Conservation (phyloP, 2,329 filamentous ascomycete species). For the Penicillium sp. region DNA sequence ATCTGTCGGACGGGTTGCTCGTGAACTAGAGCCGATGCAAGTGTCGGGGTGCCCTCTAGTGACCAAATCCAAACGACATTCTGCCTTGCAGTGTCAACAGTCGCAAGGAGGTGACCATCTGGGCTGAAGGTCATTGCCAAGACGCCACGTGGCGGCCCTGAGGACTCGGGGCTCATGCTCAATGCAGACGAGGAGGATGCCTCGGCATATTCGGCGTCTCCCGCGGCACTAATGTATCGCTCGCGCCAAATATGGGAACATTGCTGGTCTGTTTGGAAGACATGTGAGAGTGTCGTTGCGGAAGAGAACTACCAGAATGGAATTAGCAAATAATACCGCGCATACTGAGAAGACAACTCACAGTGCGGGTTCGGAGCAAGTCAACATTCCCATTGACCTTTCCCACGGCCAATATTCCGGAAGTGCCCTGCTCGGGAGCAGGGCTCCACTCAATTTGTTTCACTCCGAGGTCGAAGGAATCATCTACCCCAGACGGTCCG, state of each 20-base stretch:
- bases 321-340: not conserved
- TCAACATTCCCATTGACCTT: conserved; percentile 53
- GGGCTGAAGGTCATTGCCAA: conserved; percentile 43
- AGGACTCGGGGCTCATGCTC: conserved; percentile 31
- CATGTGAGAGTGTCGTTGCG: conserved; percentile 37
- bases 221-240: conserved; percentile 29
- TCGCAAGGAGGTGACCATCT: conserved; percentile 39
- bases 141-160: conserved; percentile 36
- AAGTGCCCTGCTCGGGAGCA: conserved; percentile 24
- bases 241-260: conserved; percentile 40
- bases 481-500: conserved; percentile 38
- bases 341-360: conserved; percentile 22
- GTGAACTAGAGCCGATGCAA: conserved; percentile 43
- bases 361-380: conserved; percentile 47
- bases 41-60: conserved; percentile 27
- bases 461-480: conserved; percentile 50
- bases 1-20: conserved; percentile 44
- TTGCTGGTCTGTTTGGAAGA: conserved; percentile 32
- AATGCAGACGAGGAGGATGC: conserved; percentile 41
- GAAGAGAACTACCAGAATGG: conserved; percentile 32
- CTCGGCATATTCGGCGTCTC: conserved; percentile 38
- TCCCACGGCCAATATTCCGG: conserved; percentile 50
- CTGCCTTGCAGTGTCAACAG: conserved; percentile 41
- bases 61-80: conserved; percentile 51
- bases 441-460: conserved; percentile 56